phyloP scores from a whole-genome alignment of 1,284 basidiomycete species.

The Cryptococcus deneoformans region DNA sequence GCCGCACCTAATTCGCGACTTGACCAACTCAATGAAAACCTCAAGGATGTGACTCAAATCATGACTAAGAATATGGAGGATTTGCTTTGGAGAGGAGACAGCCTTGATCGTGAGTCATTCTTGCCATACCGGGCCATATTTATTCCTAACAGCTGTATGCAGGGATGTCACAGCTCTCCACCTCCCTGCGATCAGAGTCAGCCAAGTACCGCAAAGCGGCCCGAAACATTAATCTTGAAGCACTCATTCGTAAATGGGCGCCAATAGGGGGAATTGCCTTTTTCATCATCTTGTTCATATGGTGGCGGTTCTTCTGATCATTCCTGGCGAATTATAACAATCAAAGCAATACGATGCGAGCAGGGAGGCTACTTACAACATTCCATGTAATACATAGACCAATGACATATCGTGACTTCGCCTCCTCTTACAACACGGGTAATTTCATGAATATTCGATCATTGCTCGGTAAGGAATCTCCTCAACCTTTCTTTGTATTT shows the following conservation, averaged over 20 bases:
- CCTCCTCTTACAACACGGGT: background rate
- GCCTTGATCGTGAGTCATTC: slow-evolving; percentile 72
- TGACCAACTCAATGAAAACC: slow-evolving; percentile 89
- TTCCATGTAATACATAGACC: background rate
- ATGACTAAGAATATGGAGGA: slow-evolving; percentile 99
- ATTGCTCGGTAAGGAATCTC: background rate
- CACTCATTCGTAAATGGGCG: slow-evolving; percentile 93
- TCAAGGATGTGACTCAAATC: slow-evolving; percentile 96
- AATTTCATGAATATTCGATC: background rate
- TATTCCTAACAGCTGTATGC: background rate
- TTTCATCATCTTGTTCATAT: slow-evolving; percentile 80
- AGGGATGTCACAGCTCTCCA: slow-evolving; percentile 99
- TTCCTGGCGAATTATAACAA: background rate
- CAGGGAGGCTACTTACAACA: background rate
- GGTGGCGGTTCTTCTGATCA: slow-evolving; percentile 73
- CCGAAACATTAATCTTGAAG: slow-evolving; percentile 89
- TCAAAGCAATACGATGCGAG: background rate
- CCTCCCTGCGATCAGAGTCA: slow-evolving; percentile 92
- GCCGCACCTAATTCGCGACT: slow-evolving; percentile 54
- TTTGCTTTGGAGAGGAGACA: slow-evolving; percentile 94
- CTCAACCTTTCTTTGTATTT: background rate
- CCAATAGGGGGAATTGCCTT: slow-evolving; percentile 78
- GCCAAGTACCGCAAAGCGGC: slow-evolving; percentile 97
- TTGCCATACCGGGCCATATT: background rate
- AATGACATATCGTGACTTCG: background rate